Evolutionary conservation across 208 protist species (phyloP), one percentile per base, ranked within the genome.

Genomic region (Trypanosoma conorhini): DNA sequence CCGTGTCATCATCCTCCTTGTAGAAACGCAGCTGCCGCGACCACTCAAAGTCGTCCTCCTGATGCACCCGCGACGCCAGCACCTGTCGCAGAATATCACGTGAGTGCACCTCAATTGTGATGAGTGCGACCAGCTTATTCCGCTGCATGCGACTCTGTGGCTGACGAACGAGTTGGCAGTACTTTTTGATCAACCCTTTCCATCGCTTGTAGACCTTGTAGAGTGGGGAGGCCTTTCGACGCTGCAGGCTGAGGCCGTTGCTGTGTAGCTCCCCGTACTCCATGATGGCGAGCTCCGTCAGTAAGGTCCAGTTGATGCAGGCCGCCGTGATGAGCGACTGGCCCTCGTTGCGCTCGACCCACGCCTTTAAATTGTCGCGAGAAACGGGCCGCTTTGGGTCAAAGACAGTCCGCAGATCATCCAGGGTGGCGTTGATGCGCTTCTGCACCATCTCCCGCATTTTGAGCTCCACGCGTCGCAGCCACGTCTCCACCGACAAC

Each of bases 21-120:
- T 98, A 98, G 77, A 98, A 99, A 60, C 97, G 89, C 42, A 99
- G 82, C 82, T 99, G 98, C 51, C 82, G 82, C 19, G 91, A 89
- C 98, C 98, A 99, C 62, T 98, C 96, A 86, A 99, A 99, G 78
- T 98, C 93, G 48, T 96, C 90, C 21, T 90, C 69, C 26, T 77
- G 72, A 67, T 85, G 74, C 38, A 95, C 87, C 26, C 97, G 82
- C 58, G 85, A 60, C 50, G 93, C 81, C 17, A 98, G 84, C 33
- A 99, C 79, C 64, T 93, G 80, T 56, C 98, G 87, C 54, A 99
- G 88, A 38, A 99, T 98, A 74, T 99, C 98, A 59, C 98, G 87
- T 19, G 94, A 92, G 77, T 99, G 98, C 67, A 99, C 98, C 82
- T 99, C 98, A 75, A 99, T 98, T n/a, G 98, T 99, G 66, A 99